These are phyloP conservation scores for Shiraia sp. DNA, from an alignment of 2,329 filamentous ascomycete genomes.

Conservation along the genomic window DNA sequence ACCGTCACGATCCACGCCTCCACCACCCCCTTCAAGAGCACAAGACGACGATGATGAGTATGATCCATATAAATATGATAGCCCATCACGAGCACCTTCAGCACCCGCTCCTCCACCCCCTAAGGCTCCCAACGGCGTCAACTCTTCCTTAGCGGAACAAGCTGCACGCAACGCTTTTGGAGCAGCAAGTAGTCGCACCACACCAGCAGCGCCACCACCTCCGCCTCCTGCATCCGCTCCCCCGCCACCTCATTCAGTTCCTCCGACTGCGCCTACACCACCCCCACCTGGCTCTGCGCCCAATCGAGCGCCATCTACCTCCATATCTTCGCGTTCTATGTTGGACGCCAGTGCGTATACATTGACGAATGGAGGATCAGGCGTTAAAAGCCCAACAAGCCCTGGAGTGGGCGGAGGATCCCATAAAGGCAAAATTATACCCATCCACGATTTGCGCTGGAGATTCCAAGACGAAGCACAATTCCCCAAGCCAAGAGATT, in stretches of 20 bases:
- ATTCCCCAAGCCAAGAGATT: constrained; percentile 83
- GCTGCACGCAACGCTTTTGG: constrained; percentile 62
- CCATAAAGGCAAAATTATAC: constrained; percentile 45
- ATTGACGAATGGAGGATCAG: constrained; percentile 47
- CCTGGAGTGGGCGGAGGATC: constrained; percentile 22
- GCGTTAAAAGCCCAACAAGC: constrained; percentile 25
- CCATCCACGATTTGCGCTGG: constrained; percentile 80
- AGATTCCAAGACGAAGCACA: constrained; percentile 81
- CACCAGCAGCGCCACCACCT: constrained; percentile 47
- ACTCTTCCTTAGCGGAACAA: constrained; percentile 59
- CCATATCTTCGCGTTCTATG: constrained; percentile 61
- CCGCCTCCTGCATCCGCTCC: constrained; percentile 54
- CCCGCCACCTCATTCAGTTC: constrained; percentile 16
- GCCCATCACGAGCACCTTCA: constrained; percentile 23
- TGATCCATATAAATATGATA: constrained; percentile 50
- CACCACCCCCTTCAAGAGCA: constrained; percentile 50
- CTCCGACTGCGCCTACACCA: constrained; percentile 47
- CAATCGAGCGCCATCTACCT: constrained; percentile 36
- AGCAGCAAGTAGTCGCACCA: constrained; percentile 33
- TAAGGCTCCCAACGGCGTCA: constrained; percentile 51
- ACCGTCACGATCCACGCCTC: constrained; percentile 19
- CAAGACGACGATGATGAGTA: constrained; percentile 31
- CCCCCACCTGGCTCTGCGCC: constrained; percentile 32
- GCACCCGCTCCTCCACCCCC: constrained; percentile 59
- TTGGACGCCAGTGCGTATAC: constrained; percentile 79